A percentile compares a stretch with the other conserved stretches of the same genome.
Conservation (phyloP, 257 asterid genomes). For the Echium plantagineum region DNA sequence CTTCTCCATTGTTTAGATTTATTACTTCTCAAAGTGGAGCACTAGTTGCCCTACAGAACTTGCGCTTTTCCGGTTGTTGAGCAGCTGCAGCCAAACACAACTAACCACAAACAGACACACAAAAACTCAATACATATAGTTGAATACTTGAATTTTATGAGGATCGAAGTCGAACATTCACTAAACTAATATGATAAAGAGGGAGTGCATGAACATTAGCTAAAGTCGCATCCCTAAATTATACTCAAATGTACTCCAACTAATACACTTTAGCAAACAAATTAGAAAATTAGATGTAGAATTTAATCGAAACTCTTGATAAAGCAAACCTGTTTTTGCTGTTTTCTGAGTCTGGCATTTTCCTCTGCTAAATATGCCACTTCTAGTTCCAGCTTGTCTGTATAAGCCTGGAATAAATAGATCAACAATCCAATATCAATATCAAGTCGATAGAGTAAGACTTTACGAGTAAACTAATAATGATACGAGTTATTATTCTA, state of each 20-base stretch:
- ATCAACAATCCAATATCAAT: background rate
- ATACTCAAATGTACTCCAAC: too few species aligned
- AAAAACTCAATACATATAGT: too few species aligned
- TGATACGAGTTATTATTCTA: too few species aligned
- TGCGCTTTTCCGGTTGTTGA: constrained; percentile 27
- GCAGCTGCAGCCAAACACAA: constrained; percentile 25
- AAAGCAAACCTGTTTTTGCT: constrained; percentile 42
- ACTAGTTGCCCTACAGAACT: constrained; percentile 35
- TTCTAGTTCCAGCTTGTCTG: constrained; percentile 51
- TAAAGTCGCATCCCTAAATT: too few species aligned
- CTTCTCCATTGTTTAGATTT: background rate
- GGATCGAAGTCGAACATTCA: too few species aligned
- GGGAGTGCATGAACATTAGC: too few species aligned
- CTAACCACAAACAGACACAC: constrained; percentile 22
- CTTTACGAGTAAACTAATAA: too few species aligned
- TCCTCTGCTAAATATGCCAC: constrained; percentile 50
- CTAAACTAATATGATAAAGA: too few species aligned
- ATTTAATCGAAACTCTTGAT: background rate
- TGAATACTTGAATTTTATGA: too few species aligned
- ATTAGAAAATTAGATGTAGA: background rate
- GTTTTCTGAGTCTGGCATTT: constrained; percentile 55
- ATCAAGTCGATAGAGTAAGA: too few species aligned
- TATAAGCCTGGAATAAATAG: constrained; percentile 51
- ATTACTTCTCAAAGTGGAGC: constrained; percentile 42
- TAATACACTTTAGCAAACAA: too few species aligned